A percentile compares a stretch with the other conserved stretches of the same genome.
Evolutionary conservation across 2,329 filamentous ascomycete genomes (phyloP).

Genomic region (Fusarium compactum): DNA sequence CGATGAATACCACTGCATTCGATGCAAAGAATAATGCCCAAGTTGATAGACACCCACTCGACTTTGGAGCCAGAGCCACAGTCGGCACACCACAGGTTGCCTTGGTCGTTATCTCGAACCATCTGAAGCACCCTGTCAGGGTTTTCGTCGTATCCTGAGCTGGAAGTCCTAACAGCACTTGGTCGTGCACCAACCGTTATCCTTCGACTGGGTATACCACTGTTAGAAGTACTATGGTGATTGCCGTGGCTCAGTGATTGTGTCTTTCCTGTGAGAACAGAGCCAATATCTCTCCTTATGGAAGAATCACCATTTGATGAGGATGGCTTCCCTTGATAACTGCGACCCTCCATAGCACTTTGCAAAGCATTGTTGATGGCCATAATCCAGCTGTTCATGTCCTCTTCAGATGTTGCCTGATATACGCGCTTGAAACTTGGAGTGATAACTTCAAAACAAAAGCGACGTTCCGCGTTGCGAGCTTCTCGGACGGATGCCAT

Average conservation of each 20-base stretch:
- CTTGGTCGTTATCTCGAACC: conserved; percentile 89
- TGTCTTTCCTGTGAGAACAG: conserved; percentile 92
- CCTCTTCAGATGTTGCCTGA: conserved; percentile 96
- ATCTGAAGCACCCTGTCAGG: conserved; percentile 88
- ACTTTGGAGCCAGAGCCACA: conserved; percentile 93
- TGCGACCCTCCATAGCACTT: conserved; percentile 89
- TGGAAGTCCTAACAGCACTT: conserved; percentile 74
- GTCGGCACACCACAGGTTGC: conserved; percentile 94
- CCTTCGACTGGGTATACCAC: conserved; percentile 77
- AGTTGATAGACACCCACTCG: conserved; percentile 98
- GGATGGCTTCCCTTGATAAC: conserved; percentile 66
- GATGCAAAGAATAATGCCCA: conserved; percentile 95
- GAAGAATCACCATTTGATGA: conserved; percentile 63
- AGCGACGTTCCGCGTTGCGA: conserved; percentile 90
- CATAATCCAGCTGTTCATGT: conserved; percentile 96
- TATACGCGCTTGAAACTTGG: conserved; percentile 96
- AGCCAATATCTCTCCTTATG: conserved; percentile 87
- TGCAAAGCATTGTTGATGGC: conserved; percentile 98
- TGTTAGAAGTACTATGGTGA: conserved; percentile 61
- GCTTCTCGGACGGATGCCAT: conserved; percentile 98
- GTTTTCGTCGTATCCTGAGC: conserved; percentile 81
- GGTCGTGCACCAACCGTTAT: conserved; percentile 93
- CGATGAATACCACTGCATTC: conserved; percentile 98
- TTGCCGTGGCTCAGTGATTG: conserved; percentile 72
- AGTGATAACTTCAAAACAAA: conserved; percentile 98